Evolutionary conservation across 208 protist genomes (phyloP).

Genomic region (Porcisia hertigi): DNA sequence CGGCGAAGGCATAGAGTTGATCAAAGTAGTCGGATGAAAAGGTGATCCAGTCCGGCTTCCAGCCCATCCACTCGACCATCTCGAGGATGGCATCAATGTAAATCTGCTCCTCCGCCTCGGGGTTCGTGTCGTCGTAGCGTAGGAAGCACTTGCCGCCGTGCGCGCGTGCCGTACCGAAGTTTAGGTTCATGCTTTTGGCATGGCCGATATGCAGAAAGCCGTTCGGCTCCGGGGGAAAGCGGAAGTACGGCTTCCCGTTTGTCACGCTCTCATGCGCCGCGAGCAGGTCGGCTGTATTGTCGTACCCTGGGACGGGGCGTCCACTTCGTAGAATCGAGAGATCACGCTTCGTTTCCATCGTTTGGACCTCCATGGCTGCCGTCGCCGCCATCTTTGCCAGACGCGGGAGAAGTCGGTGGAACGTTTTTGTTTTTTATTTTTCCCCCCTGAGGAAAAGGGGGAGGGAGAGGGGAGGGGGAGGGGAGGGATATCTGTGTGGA

Average conservation of each 20-base stretch:
- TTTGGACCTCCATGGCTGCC: constrained; percentile 18
- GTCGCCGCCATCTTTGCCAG: constrained; percentile 44
- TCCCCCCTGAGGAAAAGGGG: neutral
- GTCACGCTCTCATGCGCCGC: constrained; percentile 63
- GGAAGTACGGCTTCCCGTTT: constrained; percentile 84
- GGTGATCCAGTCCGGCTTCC: constrained; percentile 93
- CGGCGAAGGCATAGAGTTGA: constrained; percentile 97
- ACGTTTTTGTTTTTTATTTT: constrained; percentile 30
- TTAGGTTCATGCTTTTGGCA: constrained; percentile 99
- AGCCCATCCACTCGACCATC: constrained; percentile 93
- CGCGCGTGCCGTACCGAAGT: constrained; percentile 96
- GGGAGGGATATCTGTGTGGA: too few relatives aligned
- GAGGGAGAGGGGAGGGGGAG: neutral
- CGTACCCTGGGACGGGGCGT: constrained; percentile 75
- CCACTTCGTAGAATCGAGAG: constrained; percentile 78
- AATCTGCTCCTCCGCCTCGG: constrained; percentile 96
- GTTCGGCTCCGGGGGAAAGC: constrained; percentile 97
- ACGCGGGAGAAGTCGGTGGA: constrained; percentile 36
- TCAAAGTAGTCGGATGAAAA: constrained; percentile 99
- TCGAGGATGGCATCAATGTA: constrained; percentile 97
- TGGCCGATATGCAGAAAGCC: constrained; percentile 99
- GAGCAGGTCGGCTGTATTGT: constrained; percentile 75
- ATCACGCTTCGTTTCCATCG: constrained; percentile 73
- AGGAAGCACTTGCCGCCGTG: constrained; percentile 96
- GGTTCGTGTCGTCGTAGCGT: constrained; percentile 99